Percentiles rank a stretch among this genome's conserved stretches.
Conservation (phyloP, 768 basidiomycete species). For the Kwoniella bestiolae region DNA sequence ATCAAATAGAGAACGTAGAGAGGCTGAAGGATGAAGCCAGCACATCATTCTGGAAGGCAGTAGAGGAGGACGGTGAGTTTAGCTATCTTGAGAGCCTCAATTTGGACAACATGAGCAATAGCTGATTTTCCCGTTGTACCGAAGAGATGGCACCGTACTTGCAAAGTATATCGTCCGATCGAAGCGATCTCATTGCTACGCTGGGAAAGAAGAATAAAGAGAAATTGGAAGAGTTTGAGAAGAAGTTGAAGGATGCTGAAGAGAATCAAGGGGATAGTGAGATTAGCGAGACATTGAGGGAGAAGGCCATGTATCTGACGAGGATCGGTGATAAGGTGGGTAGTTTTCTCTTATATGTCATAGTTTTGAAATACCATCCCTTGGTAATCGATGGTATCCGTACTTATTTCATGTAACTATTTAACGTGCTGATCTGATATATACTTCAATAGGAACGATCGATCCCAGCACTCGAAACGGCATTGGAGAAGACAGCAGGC, state of each 20-base stretch:
- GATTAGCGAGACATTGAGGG: slow-evolving; percentile 82
- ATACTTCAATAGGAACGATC: slow-evolving; percentile 68
- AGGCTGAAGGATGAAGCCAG: slow-evolving; percentile 72
- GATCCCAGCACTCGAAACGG: slow-evolving; percentile 76
- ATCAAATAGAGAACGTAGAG: slow-evolving; percentile 69
- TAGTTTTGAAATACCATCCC: background rate
- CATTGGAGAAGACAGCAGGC: slow-evolving; percentile 88
- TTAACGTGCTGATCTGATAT: too few relatives aligned
- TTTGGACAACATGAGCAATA: background rate
- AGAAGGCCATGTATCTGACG: slow-evolving; percentile 81
- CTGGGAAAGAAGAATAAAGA: slow-evolving; percentile 74
- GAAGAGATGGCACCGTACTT: slow-evolving; percentile 90
- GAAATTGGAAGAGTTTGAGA: slow-evolving; percentile 74
- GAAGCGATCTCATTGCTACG: slow-evolving; percentile 62
- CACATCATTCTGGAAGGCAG: slow-evolving; percentile 69
- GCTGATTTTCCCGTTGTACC: slow-evolving; percentile 18
- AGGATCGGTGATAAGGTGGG: slow-evolving; percentile 79
- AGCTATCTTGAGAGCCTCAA: background rate
- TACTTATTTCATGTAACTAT: too few relatives aligned
- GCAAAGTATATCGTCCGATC: slow-evolving; percentile 60
- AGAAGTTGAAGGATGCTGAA: slow-evolving; percentile 79
- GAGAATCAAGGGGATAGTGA: slow-evolving; percentile 92
- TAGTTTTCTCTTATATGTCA: background rate
- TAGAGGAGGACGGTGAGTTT: slow-evolving; percentile 76
- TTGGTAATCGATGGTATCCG: background rate